Conservation (phyloP, 495 filamentous ascomycete genomes). For the Podospora anserina region DNA sequence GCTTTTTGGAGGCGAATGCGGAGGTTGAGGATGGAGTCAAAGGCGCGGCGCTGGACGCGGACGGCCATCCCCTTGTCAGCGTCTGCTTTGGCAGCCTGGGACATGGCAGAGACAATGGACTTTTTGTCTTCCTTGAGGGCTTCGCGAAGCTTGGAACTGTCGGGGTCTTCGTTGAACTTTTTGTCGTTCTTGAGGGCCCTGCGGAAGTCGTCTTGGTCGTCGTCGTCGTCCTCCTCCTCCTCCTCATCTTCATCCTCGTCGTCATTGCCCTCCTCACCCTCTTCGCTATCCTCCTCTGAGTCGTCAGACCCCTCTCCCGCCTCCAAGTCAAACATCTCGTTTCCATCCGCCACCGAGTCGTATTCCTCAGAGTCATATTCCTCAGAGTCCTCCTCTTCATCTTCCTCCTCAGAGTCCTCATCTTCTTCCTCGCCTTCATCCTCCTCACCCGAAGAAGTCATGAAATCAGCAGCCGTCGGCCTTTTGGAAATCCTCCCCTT, state of each 20-base stretch:
- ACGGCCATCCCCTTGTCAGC: conserved; percentile 81
- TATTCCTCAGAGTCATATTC: conserved; percentile 23
- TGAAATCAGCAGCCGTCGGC: conserved; percentile 50
- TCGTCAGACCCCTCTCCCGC: conserved; percentile 9
- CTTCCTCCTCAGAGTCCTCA: conserved; percentile 35
- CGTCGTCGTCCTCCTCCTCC: conserved; percentile 35
- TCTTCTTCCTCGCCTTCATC: conserved; percentile 35
- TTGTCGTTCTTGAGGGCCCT: conserved; percentile 17
- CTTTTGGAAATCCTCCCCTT: conserved; percentile 33
- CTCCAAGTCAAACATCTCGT: conserved; percentile 24
- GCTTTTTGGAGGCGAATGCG: conserved; percentile 91
- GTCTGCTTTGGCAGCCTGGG: conserved; percentile 72
- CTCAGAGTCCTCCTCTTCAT: conserved; percentile 34
- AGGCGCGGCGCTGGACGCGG: conserved; percentile 74
- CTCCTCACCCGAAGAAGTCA: conserved; percentile 47
- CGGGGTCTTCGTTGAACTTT: conserved; percentile 2
- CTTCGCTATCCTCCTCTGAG: conserved; percentile 25
- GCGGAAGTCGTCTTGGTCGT: conserved; percentile 39
- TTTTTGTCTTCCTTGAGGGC: conserved; percentile 72
- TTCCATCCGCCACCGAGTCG: conserved; percentile 22
- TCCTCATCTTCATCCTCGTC: conserved; percentile 38
- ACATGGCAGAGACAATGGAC: conserved; percentile 63
- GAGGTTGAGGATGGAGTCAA: conserved; percentile 81
- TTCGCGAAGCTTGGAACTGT: conserved; percentile 43
- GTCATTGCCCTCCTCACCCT: conserved; percentile 39